Percentiles rank a stretch among this genome's conserved stretches.
These are phyloP conservation scores for Penicillium paradoxum DNA, from an alignment of 495 filamentous ascomycete genomes.

Conservation along the genomic window DNA sequence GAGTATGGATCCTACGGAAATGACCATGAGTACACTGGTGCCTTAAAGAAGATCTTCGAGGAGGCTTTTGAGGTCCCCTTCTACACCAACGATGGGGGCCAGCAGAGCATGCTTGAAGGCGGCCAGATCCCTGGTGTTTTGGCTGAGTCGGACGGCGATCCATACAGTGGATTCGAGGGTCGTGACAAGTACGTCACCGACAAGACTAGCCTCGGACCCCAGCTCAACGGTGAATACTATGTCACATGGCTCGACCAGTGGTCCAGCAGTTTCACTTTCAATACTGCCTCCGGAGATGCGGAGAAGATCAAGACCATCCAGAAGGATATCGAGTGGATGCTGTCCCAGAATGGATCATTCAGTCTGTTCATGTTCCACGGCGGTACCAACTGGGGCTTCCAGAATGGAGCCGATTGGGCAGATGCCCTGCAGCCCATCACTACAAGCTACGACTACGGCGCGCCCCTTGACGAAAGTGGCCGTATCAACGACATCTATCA, in stretches of 20 bases:
- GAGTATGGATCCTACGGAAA: conserved; percentile 45
- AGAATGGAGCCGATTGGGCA: conserved; percentile 41
- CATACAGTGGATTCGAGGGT: conserved; percentile 35
- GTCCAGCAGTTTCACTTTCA: conserved; percentile 29
- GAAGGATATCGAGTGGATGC: conserved; percentile 35
- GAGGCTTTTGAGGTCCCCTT: conserved; percentile 34
- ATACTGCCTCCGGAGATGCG: conserved; percentile 21
- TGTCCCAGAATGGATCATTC: conserved; percentile 36
- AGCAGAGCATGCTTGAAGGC: conserved; percentile 34
- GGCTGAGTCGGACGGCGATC: conserved; percentile 42
- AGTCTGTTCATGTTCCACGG: conserved; percentile 49
- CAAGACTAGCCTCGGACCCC: conserved; percentile 34
- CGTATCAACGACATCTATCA: conserved; percentile 38
- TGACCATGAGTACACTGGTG: conserved; percentile 35
- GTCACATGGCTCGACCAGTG: conserved; percentile 34
- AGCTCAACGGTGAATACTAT: conserved; percentile 46
- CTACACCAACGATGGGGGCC: conserved; percentile 45
- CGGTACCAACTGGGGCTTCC: conserved; percentile 43
- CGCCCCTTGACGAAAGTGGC: conserved; percentile 46
- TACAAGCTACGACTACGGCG: conserved; percentile 46
- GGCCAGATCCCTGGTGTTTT: conserved; percentile 38
- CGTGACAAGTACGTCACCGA: conserved; percentile 37
- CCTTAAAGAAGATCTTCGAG: conserved; percentile 32
- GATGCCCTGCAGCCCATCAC: conserved; percentile 31
- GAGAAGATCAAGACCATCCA: conserved; percentile 11